These are phyloP conservation scores for Hypoxylon subgilvum DNA, from an alignment of 495 filamentous ascomycete species.

Conservation along the genomic window DNA sequence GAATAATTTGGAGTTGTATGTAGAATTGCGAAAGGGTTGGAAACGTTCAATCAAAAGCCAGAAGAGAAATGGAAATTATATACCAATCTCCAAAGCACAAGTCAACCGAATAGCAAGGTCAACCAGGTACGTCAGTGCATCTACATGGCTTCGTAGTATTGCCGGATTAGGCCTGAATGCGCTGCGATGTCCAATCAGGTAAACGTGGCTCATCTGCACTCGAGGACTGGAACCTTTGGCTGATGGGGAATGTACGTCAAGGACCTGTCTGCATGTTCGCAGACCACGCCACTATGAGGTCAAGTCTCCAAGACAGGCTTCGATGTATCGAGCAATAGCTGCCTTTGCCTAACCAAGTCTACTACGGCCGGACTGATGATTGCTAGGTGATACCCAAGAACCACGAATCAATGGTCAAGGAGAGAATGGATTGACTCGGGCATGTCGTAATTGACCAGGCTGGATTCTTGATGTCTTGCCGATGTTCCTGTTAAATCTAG, in stretches of 20 bases:
- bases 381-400: background rate
- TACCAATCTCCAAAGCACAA: too few relatives aligned
- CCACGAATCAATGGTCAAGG: background rate
- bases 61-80: too few relatives aligned
- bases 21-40: too few relatives aligned
- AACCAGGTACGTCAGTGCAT: too few relatives aligned
- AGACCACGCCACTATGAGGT: background rate
- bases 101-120: too few relatives aligned
- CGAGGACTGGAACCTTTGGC: background rate
- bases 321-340: too few relatives aligned
- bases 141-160: too few relatives aligned
- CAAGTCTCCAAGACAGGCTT: background rate
- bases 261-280: background rate
- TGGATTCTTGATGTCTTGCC: background rate
- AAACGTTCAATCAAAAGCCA: too few relatives aligned
- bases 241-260: conserved; percentile 13
- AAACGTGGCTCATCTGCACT: background rate
- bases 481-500: background rate
- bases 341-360: background rate
- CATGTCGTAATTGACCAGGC: conserved; percentile 17
- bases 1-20: too few relatives aligned
- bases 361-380: background rate
- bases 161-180: conserved; percentile 1
- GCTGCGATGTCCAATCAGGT: conserved; percentile 6
- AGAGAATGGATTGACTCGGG: conserved; percentile 14